Conservation (phyloP, 1,284 basidiomycete genomes). For the Cerrena zonata region DNA sequence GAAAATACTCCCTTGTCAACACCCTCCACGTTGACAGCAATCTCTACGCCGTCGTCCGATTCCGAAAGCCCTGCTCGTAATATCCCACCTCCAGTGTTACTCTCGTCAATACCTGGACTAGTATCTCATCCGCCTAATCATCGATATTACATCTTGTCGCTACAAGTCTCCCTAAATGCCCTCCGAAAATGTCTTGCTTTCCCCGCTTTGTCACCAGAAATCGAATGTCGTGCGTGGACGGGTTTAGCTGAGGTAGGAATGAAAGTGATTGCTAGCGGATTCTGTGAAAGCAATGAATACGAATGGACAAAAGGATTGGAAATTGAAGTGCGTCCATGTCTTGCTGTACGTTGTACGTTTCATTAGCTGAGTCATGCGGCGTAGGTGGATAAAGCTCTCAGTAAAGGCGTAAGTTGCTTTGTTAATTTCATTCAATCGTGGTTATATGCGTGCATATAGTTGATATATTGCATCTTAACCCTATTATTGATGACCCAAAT, state of each 20-base stretch:
- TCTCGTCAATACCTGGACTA: conserved; percentile 55
- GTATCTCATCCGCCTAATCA: conserved; percentile 60
- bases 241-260: conserved; percentile 62
- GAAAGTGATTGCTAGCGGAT: conserved; percentile 42
- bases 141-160: conserved; percentile 43
- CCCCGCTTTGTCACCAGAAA: conserved; percentile 45
- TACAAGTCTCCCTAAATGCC: conserved; percentile 50
- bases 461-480: neutral
- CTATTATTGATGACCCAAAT: neutral
- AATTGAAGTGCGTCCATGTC: conserved; percentile 38
- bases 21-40: neutral
- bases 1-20: conserved; percentile 1
- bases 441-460: neutral
- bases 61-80: too few species aligned
- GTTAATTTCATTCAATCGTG: neutral
- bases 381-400: conserved; percentile 46
- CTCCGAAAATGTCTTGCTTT: conserved; percentile 48
- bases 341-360: neutral
- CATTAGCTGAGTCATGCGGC: neutral
- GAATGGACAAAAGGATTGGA: conserved; percentile 45
- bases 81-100: conserved; percentile 44
- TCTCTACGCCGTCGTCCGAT: neutral
- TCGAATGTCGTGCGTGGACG: conserved; percentile 66
- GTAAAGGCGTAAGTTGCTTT: conserved; percentile 33
- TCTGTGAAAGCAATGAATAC: conserved; percentile 32